Evolutionary conservation across 2,329 filamentous ascomycete species (phyloP).

Genomic region (Botrytis medusae): DNA sequence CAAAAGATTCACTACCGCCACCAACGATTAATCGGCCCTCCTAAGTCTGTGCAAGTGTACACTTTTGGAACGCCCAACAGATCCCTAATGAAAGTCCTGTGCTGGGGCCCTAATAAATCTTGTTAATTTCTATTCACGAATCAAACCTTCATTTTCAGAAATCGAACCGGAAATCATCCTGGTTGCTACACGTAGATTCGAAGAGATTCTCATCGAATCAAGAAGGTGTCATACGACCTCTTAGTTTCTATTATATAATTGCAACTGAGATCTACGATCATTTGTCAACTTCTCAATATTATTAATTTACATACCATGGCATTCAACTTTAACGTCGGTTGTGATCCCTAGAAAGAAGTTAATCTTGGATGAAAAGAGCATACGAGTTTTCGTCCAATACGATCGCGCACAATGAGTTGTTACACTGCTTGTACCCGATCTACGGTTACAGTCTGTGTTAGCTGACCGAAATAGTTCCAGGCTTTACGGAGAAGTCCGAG

Average conservation of each 20-base stretch:
- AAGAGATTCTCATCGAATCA: background rate
- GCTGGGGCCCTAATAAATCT: background rate
- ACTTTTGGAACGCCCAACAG: background rate
- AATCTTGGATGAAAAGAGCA: conserved; percentile 12
- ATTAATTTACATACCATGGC: background rate
- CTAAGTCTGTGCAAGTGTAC: conserved; percentile 11
- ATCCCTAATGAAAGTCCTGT: background rate
- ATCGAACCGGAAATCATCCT: background rate
- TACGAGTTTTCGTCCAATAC: background rate
- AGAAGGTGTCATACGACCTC: conserved; percentile 1
- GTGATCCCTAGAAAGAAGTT: background rate
- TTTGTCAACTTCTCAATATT: background rate
- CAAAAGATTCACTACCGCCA: background rate
- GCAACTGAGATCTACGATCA: background rate
- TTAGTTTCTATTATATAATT: conserved; percentile 15
- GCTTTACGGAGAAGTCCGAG: conserved; percentile 2
- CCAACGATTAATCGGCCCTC: conserved; percentile 16
- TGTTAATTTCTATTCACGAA: background rate
- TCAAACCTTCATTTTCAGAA: background rate
- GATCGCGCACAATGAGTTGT: background rate
- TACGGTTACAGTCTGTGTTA: background rate
- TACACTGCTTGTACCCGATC: background rate
- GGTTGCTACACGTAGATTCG: background rate
- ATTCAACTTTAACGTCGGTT: background rate
- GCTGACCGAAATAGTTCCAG: background rate